Evolutionary conservation across 805 yeast genomes (phyloP).

Genomic region (Candida insectalens): DNA sequence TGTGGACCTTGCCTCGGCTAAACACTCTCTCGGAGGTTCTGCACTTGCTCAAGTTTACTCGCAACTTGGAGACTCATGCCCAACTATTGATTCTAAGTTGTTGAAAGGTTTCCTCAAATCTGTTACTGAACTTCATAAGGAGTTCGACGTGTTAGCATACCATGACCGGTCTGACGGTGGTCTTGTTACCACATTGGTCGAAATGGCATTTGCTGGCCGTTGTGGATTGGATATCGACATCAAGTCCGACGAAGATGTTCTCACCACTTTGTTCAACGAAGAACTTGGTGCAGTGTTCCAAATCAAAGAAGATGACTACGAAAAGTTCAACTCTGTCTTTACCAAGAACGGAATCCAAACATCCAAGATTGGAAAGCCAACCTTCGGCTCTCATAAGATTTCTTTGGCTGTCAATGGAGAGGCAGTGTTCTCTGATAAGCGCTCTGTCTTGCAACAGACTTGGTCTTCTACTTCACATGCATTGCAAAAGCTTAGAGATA

Average conservation of each 20-base stretch:
- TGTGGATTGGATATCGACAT: conserved; percentile 61
- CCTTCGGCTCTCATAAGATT: conserved; percentile 40
- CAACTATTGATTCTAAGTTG: conserved; percentile 59
- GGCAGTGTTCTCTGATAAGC: conserved; percentile 38
- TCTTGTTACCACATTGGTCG: conserved; percentile 69
- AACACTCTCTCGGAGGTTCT: conserved; percentile 77
- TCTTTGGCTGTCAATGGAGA: conserved; percentile 36
- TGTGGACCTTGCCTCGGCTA: conserved; percentile 62
- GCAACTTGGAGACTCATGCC: conserved; percentile 75
- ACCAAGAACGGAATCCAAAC: conserved; percentile 51
- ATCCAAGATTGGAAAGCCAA: conserved; percentile 61
- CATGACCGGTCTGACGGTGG: conserved; percentile 99
- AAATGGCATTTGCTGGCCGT: conserved; percentile 97
- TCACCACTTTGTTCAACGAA: conserved; percentile 71
- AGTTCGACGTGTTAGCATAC: conserved; percentile 68
- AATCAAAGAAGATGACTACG: conserved; percentile 43
- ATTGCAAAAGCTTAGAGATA: conserved; percentile 87
- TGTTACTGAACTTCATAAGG: conserved; percentile 57
- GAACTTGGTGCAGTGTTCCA: conserved; percentile 97
- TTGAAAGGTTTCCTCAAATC: conserved; percentile 67
- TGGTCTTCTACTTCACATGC: conserved; percentile 89
- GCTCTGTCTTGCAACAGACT: conserved; percentile 65
- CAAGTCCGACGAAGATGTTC: conserved; percentile 16
- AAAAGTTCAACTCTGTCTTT: conserved; percentile 46
- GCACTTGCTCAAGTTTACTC: conserved; percentile 90